Evolutionary conservation across 2,329 filamentous ascomycete species (phyloP), one percentile per base, ranked within the genome.

Genomic region (Aspergillus pseudonomiae): DNA sequence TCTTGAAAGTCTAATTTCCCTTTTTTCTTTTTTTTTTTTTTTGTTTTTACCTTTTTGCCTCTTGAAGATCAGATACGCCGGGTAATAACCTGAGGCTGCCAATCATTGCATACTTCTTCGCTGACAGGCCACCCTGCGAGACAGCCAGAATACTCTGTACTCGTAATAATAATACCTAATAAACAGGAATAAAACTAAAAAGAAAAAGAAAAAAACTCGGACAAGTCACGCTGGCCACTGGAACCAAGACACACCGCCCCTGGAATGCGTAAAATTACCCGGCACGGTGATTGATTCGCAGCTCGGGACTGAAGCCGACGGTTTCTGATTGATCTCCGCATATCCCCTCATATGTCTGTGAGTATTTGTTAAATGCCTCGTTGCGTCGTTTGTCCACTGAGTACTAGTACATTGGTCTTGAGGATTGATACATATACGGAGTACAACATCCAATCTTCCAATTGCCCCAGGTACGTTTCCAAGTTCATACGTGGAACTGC

Each of bases 221-320:
- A 54, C 54, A 36, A 57, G 54, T 61, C 52, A 59, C 59, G 41
- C 53, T 56, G 39, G 39, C 24, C 28, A 19, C 39, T 41, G 19
- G 39, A 50, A 39, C 24, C 36, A 26, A 53, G 43, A 12, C 46
- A 61, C 62, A 64, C 63, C 63, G 63, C 63, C 63, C 56, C 59
- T 62, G 50, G 55, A 58, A 56, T 62, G 61, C 34, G 48, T 46
- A 52, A 53, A 56, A 59, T 62, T 64, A 61, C 62, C 59, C 62
- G 59, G 62, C 3, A 46, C n/a, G 39, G 39, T 19, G 39, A 41
- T 41, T 41, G 39, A 41, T 41, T 41, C 39, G 39, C 39, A n/a
- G n/a, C 39, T 41, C 39, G 39, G 39, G 39, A 41, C 39, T n/a
- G 19, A 41, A 41, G 39, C 39, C 39, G 39, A 41, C 7, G 39